Evolutionary conservation across 805 yeast genomes (phyloP).

Genomic region (Lachancea mirantina): DNA sequence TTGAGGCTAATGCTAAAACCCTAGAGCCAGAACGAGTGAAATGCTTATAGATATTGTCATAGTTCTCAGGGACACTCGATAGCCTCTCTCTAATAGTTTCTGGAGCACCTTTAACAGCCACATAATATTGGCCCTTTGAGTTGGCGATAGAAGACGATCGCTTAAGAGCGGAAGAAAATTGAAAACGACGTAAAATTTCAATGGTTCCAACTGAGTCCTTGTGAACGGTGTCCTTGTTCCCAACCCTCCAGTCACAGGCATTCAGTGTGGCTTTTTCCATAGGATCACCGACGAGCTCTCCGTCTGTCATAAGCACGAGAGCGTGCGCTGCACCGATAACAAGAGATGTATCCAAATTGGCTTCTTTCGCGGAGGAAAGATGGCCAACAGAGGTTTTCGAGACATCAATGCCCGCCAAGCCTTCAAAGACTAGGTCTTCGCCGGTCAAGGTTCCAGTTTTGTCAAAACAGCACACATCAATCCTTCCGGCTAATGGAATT

Average conservation of each 20-base stretch:
- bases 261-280: conserved; percentile 96
- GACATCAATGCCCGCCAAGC: conserved; percentile 71
- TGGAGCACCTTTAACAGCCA: conserved; percentile 96
- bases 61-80: conserved; percentile 58
- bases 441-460: conserved; percentile 98
- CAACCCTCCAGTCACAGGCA: conserved; percentile 81
- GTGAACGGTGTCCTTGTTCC: conserved; percentile 62
- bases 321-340: conserved; percentile 96
- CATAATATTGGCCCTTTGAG: conserved; percentile 50
- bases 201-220: conserved; percentile 43
- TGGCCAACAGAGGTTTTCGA: conserved; percentile 44
- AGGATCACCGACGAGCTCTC: conserved; percentile 97
- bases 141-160: conserved; percentile 85
- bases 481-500: conserved; percentile 95
- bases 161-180: conserved; percentile 91
- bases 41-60: conserved; percentile 79
- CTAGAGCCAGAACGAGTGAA: conserved; percentile 95
- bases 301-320: conserved; percentile 86
- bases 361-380: conserved; percentile 47
- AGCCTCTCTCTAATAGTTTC: conserved; percentile 85
- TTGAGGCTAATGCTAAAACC: conserved; percentile 91
- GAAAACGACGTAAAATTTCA: conserved; percentile 84
- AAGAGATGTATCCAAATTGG: conserved; percentile 59
- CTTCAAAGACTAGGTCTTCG: conserved; percentile 93
- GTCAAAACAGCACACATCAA: conserved; percentile 97